phyloP scores from a whole-genome alignment of 805 yeast species.

The Blastobotrys americana region DNA sequence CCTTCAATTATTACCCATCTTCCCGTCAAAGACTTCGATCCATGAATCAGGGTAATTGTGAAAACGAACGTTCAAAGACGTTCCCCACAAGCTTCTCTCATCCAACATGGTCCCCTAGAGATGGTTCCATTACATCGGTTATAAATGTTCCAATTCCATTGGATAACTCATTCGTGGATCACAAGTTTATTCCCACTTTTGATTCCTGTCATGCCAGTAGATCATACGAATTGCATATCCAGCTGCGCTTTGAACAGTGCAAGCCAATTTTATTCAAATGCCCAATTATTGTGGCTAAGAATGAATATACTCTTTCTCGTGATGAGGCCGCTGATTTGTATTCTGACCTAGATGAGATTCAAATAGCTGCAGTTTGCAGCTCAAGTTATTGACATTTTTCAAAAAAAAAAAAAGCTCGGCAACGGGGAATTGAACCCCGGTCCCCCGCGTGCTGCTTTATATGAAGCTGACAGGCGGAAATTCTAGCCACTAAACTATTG shows the following conservation, averaged over 20 bases:
- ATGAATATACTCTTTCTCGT: neutral
- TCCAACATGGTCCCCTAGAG: neutral
- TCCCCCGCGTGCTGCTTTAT: slow-evolving; percentile 9
- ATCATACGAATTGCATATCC: neutral
- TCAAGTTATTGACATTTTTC: neutral
- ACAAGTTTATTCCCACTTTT: neutral
- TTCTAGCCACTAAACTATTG: slow-evolving; percentile 36
- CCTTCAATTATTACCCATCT: neutral
- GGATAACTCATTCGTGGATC: neutral
- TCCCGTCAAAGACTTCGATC: neutral
- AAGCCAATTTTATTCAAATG: neutral
- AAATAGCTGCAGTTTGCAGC: neutral
- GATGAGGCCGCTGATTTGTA: neutral
- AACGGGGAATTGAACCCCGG: slow-evolving; percentile 14
- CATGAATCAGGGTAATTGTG: neutral
- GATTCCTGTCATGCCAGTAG: neutral
- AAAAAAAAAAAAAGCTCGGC: slow-evolving; percentile 8
- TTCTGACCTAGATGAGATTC: neutral
- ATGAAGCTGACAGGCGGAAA: slow-evolving; percentile 32
- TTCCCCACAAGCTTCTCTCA: neutral
- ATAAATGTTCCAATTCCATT: neutral
- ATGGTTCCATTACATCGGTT: neutral
- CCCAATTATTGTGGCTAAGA: neutral
- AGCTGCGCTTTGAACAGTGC: neutral
- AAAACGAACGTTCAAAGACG: neutral